Evolutionary conservation across 805 yeast species (phyloP), one percentile per base, ranked within the genome.

Genomic region (Blastobotrys robertii): DNA sequence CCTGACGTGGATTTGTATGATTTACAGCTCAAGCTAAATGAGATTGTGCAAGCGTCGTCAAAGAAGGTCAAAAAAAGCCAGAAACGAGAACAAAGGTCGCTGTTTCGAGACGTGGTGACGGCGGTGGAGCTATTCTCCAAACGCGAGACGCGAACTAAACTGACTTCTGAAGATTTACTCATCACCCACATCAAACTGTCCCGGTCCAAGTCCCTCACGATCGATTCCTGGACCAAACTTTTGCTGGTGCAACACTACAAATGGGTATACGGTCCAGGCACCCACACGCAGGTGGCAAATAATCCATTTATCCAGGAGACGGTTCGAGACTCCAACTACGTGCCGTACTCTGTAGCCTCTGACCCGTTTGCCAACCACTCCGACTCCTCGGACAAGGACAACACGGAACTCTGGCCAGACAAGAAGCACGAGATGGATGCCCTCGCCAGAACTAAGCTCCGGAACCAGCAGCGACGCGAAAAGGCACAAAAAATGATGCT

Each of bases 31-130:
- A 29, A 25, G 22, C 38, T 62, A 39, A 53, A 54, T 7, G 46
- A 41, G 30, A 62, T 79, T 35, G 62, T 74, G 1, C 70, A 68
- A 35, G 69, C 73, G 15, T 73, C 82, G 0, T 65, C 79, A 4
- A 77, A 78, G 45, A 74, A 69, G 41, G 55, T 77, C 2, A 72
- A 80, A 22, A 81, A 81, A 50, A 76, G 74, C 53, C 84, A 78
- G 47, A 79, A 76, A 56, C 72, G 71, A 46, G 77, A 73, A 32
- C 66, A 75, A 19, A 74, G 76, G 47, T 72, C 84, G 1, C 66
- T 79, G 1, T 76, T 79, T 57, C 67, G 79, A 53, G 81, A 79
- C 46, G 75, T 78, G 13, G 57, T 70, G 34, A 60, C 60, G 31
- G 76, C 81, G 0, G 62, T 79, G 8, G 66, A 65, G 40, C 54